Base-by-base conservation (phyloP, 2,329 filamentous ascomycete species). In the Colletotrichum tropicicola region DNA sequence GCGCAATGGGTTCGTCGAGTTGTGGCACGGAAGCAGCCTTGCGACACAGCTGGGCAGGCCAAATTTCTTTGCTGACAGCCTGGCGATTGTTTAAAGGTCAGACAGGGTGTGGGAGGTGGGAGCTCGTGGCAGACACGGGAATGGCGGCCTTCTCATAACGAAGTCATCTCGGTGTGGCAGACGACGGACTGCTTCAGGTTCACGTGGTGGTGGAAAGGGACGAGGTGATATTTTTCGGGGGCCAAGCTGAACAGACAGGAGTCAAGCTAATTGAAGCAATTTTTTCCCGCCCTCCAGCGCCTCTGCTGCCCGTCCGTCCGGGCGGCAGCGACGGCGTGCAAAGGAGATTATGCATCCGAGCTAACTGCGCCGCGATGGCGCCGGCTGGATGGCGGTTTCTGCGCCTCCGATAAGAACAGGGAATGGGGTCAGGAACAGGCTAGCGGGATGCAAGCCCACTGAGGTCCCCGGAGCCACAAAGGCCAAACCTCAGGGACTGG, bases 301-400 rank as follows among this genome's bases (percentile, higher is more conserved):
- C n/a, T n/a, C 39, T 54, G 15, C 27, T 23, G 15, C 27, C 30
- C 28, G 37, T 23, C 28, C 28, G 47, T 28, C 37, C 25, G 25
- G 54, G 59, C 54, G 57, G 27, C 53, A 49, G 45, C 13, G 47
- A 47, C 27, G 58, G 48, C 48, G 48, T 10, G 25, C 35, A 51
- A 49, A 59, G 47, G 47, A 59, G 56, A 59, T 59, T 59, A 44
- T 59, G 55, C 55, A 45, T 13, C 19, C 45, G 30, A n/a, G n/a
- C 17, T 35, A 13, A 43, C 45, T 63, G 45, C 55, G 59, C 45
- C 54, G 59, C 54, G 60, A 63, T 52, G 55, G 57, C 55, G 59
- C 35, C 21, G 45, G 52, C 52, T 44, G 51, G 37, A 35, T 35
- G 43, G 54, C 37, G 54, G 45, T 57, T 37, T 59, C n/a, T 15